Base-by-base conservation (phyloP, 2,329 filamentous ascomycete species). In the Trichoderma arundinaceum region DNA sequence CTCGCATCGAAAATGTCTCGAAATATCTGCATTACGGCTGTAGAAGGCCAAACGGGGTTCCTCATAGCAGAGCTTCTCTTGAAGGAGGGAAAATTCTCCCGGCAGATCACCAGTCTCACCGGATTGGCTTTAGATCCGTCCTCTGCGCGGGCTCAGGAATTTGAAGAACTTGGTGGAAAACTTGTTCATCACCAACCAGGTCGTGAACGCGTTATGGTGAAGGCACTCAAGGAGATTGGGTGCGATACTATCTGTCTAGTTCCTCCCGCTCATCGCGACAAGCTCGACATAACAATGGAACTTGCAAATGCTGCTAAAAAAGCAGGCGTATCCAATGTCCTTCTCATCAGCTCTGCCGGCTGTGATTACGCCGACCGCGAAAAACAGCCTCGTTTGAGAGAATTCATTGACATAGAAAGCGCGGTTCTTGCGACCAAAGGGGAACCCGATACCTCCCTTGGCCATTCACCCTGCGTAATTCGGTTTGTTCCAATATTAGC, bases 41-140 rank as follows among this genome's bases (percentile, higher is more conserved):
- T 78, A 12, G 82, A 84, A 49, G 82, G 83, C 70, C 76, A 84
- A 64, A 84, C 81, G 4, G 82, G 82, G 68, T 83, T 82, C 68
- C 73, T 80, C 65, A 83, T 84, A 69, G 79, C 81, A 44, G 81
- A 84, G 69, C 76, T 84, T 7, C 75, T 84, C 48, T 77, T 84
- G 53, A 80, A 75, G 22, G 70, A 82, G 35, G 68, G 70, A 7
- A 73, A 77, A 22, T 84, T 85, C 74, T 76, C 74, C 15, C 72
- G 72, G 22, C 77, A 80, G 64, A 71, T 83, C 67, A 73, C 75
- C 68, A 77, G 76, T 12, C 71, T 85, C 44, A 75, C 74, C 32
- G 79, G 77, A 10, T 73, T 84, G 8, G 71, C 78, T 4, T 70
- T 83, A 1, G 64, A 84, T 56, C 78, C 81, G 0, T 65, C 74